These are phyloP conservation scores for Citrus unshiu DNA, from an alignment of 345 rosid genomes.

Conservation along the genomic window DNA sequence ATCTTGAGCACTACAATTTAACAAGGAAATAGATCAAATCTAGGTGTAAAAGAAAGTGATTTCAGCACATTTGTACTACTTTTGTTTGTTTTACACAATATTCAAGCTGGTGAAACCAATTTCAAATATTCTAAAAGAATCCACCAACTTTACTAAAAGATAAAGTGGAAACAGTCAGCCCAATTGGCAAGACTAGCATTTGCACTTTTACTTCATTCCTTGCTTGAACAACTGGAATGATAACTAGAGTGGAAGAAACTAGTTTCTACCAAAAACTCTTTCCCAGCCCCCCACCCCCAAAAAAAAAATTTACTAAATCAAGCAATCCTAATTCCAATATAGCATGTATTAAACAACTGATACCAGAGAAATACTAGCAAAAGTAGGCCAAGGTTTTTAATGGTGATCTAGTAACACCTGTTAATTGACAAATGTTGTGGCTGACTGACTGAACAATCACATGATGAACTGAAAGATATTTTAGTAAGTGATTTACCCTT, in stretches of 20 bases:
- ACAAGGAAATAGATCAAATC: background rate
- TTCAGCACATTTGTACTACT: background rate
- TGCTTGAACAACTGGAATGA: background rate
- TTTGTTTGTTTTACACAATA: background rate
- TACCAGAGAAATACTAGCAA: background rate
- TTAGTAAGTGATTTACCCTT: constrained; percentile 45
- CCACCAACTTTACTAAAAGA: background rate
- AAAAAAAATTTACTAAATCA: background rate
- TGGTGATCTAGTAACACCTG: background rate
- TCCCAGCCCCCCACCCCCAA: background rate
- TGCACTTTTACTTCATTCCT: background rate
- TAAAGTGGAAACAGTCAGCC: background rate
- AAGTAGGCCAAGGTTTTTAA: background rate
- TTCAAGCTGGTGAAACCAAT: background rate
- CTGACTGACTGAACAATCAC: background rate
- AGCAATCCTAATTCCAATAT: background rate
- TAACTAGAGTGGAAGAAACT: background rate
- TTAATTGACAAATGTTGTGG: background rate
- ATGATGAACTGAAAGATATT: background rate
- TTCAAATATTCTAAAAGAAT: background rate
- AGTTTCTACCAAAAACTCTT: background rate
- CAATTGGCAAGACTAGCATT: background rate
- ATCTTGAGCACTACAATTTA: background rate
- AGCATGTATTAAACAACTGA: background rate
- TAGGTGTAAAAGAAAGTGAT: background rate